Evolutionary conservation across 768 basidiomycete species (phyloP), one percentile per base, ranked within the genome.

Genomic region (Hydnum rufescens): DNA sequence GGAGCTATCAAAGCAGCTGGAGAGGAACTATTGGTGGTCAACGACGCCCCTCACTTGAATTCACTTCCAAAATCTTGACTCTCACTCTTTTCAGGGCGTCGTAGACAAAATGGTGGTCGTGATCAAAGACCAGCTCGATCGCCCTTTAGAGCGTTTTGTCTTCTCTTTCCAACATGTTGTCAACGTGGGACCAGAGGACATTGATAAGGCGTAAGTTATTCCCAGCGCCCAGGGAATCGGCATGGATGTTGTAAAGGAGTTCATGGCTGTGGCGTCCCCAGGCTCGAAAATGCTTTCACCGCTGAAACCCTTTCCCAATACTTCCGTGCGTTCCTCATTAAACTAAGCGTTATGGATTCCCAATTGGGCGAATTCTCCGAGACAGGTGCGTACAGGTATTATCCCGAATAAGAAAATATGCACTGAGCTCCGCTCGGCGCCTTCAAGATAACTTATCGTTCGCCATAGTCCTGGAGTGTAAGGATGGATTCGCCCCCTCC

Each of bases 121-220:
- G 30, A 79, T 96, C 63, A 90, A 88, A 60, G 76, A 82, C 61
- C 77, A 76, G 57, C 74, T 82, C 5, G 79, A 88, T 55, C 68
- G 79, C 23, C 73, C 87, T 16, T 66, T 95, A n/a, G 92, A 97
- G 63, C 75, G 90, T 2, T 95, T 84, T 64, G 74, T 93, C 19
- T 88, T 95, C 63, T 78, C 86, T 23, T 63, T 93, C n/a, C 78
- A 81, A 55, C 82, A 74, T 63, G 80, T 92, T 76, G 74, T 87
- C 28, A 63, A 77, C 51, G 72, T 84, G 28, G 81, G 82, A 56
- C 58, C 70, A 0, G 81, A 74, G 65, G 72, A 82, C 62, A 82
- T 77, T 61, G 78, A 83, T 57, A 73, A 74, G 19, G 74, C 75
- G 84, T 82, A 57, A 53, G 53, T 53, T 49, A 26, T 44, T 54